A percentile compares a stretch with the other conserved stretches of the same genome.
phyloP scores from a whole-genome alignment of 2,329 filamentous ascomycete species.

The Alternaria arbusti region DNA sequence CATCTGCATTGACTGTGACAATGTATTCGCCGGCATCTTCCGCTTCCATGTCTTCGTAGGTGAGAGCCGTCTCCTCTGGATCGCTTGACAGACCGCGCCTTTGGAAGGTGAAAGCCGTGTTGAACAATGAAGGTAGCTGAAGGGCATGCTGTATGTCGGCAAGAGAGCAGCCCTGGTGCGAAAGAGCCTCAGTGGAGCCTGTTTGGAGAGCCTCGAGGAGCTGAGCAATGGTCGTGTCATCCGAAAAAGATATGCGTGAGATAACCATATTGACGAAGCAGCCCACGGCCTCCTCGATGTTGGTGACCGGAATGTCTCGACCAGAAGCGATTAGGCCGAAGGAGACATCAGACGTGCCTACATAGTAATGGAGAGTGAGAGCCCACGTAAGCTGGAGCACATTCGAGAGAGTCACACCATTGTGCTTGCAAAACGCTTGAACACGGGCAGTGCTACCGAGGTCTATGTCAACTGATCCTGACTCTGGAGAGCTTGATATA shows the following conservation, averaged over 20 bases:
- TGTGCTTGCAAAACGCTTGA: slow-evolving; percentile 48
- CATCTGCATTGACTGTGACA: slow-evolving; percentile 44
- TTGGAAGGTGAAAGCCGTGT: slow-evolving; percentile 48
- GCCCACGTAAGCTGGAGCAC: slow-evolving; percentile 62
- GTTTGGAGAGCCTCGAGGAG: slow-evolving; percentile 54
- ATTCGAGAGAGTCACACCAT: slow-evolving; percentile 57
- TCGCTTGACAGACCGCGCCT: slow-evolving; percentile 33
- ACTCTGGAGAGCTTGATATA: slow-evolving; percentile 42
- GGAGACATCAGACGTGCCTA: slow-evolving; percentile 55
- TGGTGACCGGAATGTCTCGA: slow-evolving; percentile 58
- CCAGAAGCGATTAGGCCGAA: slow-evolving; percentile 64
- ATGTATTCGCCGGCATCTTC: slow-evolving; percentile 47
- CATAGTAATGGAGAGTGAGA: slow-evolving; percentile 57
- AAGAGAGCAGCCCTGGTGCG: slow-evolving; percentile 58
- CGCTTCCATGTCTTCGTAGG: slow-evolving; percentile 43
- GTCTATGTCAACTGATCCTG: slow-evolving; percentile 48
- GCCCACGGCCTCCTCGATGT: slow-evolving; percentile 58
- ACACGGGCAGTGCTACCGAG: slow-evolving; percentile 36
- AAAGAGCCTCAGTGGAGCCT: slow-evolving; percentile 55
- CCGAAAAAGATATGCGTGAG: slow-evolving; percentile 53
- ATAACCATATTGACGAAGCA: slow-evolving; percentile 64
- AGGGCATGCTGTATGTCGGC: slow-evolving; percentile 48
- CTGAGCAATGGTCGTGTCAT: slow-evolving; percentile 46
- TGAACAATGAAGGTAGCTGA: slow-evolving; percentile 43
- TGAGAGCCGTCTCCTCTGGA: slow-evolving; percentile 32